These are phyloP conservation scores for Kingdonia uniflora DNA, from an alignment of 164 flowering plant species.

Conservation along the genomic window DNA sequence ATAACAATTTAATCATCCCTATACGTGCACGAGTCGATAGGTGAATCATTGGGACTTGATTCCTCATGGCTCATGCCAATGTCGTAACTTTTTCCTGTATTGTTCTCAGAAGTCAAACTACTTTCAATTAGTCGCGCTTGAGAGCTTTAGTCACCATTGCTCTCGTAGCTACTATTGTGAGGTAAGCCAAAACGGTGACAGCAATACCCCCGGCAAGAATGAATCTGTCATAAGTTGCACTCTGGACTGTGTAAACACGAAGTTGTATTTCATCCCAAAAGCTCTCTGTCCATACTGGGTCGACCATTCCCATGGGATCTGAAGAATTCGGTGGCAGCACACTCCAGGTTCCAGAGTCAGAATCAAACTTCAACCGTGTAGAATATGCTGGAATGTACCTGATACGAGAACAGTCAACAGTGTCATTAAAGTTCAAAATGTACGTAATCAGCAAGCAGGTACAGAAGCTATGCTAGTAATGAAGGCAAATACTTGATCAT, in stretches of 20 bases:
- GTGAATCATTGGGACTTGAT: too few species aligned
- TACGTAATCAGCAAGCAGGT: too few species aligned
- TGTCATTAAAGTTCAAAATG: too few species aligned
- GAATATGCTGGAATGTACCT: conserved; percentile 97
- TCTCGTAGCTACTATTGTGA: conserved; percentile 34
- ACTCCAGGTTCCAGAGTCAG: conserved; percentile 54
- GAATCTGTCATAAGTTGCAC: conserved; percentile 39
- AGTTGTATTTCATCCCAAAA: conserved; percentile 69
- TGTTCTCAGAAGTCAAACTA: too few species aligned
- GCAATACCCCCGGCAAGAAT: conserved; percentile 49
- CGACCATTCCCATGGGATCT: conserved; percentile 55
- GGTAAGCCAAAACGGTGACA: conserved; percentile 49
- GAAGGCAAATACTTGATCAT: too few species aligned
- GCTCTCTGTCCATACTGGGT: conserved; percentile 96
- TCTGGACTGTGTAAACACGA: conserved; percentile 53
- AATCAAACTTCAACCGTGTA: conserved; percentile 64
- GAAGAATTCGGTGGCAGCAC: conserved; percentile 53
- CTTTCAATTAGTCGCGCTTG: conserved; percentile 50
- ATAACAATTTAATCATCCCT: too few species aligned
- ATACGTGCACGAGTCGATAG: too few species aligned
- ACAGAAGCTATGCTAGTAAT: too few species aligned
- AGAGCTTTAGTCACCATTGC: conserved; percentile 48
- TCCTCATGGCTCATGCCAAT: too few species aligned
- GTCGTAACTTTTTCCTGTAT: too few species aligned
- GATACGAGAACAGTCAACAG: conserved; percentile 12